Conservation (phyloP, 768 basidiomycete species). For the Fibroporia radiculosa region DNA sequence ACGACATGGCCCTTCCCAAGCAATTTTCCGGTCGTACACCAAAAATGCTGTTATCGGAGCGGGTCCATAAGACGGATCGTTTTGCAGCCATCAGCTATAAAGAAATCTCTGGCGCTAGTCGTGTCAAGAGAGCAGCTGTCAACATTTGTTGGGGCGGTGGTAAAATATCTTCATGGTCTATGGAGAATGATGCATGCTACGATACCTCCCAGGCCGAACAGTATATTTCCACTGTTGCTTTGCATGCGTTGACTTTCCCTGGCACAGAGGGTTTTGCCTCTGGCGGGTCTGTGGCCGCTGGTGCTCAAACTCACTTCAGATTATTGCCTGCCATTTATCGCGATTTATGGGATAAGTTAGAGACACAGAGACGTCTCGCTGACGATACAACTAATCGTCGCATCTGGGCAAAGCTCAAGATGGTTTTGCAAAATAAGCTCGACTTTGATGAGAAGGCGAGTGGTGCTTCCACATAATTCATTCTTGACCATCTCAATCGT, state of each 20-base stretch:
- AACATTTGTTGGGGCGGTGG: slow-evolving; percentile 67
- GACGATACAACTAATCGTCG: slow-evolving; percentile 60
- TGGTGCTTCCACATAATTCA: slow-evolving; percentile 3
- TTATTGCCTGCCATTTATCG: slow-evolving; percentile 76
- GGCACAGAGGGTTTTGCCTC: slow-evolving; percentile 54
- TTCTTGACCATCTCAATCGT: not conserved
- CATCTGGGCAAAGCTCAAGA: slow-evolving; percentile 63
- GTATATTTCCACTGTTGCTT: slow-evolving; percentile 79
- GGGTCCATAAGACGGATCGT: slow-evolving; percentile 58
- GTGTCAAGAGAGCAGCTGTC: slow-evolving; percentile 67
- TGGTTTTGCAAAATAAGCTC: slow-evolving; percentile 59
- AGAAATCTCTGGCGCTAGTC: slow-evolving; percentile 58
- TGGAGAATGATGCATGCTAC: slow-evolving; percentile 80
- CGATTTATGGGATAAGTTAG: slow-evolving; percentile 90
- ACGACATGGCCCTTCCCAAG: slow-evolving; percentile 78
- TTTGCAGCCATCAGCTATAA: slow-evolving; percentile 70
- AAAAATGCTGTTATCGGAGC: slow-evolving; percentile 61
- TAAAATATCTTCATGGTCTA: slow-evolving; percentile 58
- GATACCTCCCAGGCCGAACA: slow-evolving; percentile 79
- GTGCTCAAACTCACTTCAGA: slow-evolving; percentile 61
- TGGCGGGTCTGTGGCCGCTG: slow-evolving; percentile 35
- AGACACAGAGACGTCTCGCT: slow-evolving; percentile 46
- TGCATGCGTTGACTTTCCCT: slow-evolving; percentile 72
- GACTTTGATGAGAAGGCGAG: slow-evolving; percentile 34
- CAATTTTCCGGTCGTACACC: slow-evolving; percentile 80